Evolutionary conservation across 805 yeast species (phyloP).

Genomic region (Maudiozyma barnettii): DNA sequence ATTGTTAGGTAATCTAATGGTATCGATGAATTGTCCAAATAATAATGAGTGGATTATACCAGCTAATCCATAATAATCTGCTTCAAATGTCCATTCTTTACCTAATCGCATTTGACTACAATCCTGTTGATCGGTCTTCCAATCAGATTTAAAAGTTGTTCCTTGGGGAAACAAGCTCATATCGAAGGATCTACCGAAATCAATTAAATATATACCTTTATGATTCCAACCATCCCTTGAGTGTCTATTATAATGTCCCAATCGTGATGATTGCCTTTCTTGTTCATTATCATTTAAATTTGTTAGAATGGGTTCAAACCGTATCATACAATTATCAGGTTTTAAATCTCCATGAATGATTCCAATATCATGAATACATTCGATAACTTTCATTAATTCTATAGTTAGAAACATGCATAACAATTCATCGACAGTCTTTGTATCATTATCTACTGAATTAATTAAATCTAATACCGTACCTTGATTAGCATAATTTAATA

Average conservation of each 20-base stretch:
- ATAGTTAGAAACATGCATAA: slow-evolving; percentile 53
- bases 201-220: slow-evolving; percentile 57
- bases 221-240: slow-evolving; percentile 39
- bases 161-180: slow-evolving; percentile 42
- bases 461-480: slow-evolving; percentile 69
- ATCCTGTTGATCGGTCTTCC: slow-evolving; percentile 58
- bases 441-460: slow-evolving; percentile 34
- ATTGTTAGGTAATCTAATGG: slow-evolving; percentile 25
- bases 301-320: slow-evolving; percentile 29
- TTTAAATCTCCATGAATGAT: slow-evolving; percentile 80
- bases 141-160: slow-evolving; percentile 47
- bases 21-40: slow-evolving; percentile 56
- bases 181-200: slow-evolving; percentile 77
- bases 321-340: slow-evolving; percentile 78
- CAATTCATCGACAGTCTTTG: slow-evolving; percentile 53
- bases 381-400: slow-evolving; percentile 53
- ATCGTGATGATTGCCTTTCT: neutral
- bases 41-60: slow-evolving; percentile 61
- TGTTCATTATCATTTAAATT: too few species aligned
- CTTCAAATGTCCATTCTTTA: slow-evolving; percentile 65
- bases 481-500: slow-evolving; percentile 53
- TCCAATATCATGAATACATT: slow-evolving; percentile 51
- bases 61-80: slow-evolving; percentile 80
- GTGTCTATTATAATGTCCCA: slow-evolving; percentile 26
- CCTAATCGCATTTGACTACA: slow-evolving; percentile 59